Evolutionary conservation across 2,329 filamentous ascomycete genomes (phyloP), one percentile per base, ranked within the genome.

Genomic region (Aaosphaeria arxii): DNA sequence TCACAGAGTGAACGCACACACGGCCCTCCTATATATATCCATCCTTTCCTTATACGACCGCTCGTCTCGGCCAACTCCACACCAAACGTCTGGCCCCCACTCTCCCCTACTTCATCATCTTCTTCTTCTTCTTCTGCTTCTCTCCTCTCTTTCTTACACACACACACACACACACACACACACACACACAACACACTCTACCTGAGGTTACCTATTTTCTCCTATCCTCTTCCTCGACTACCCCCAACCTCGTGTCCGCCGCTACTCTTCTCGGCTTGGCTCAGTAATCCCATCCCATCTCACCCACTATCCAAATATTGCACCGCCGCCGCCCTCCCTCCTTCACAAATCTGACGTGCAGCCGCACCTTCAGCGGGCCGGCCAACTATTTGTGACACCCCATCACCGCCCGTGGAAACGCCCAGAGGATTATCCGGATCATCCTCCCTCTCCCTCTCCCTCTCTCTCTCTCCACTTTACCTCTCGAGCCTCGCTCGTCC

Each of bases 331-430:
- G 43, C 46, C 42, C 53, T 45, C 30, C 35, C 38, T 49, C 52
- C 59, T n/a, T 36, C 33, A 36, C 33, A 36, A 9, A 9, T 36
- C 33, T 63, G 53, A 61, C 61, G 54, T 66, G 62, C 63, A 64
- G 60, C 62, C 33, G 33, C 7, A 9, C n/a, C 33, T n/a, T 36
- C 9, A 9, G 56, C 63, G 62, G 63, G 52, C 63, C 64, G 62
- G 54, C 49, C 50, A 48, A 50, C n/a, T 54, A 48, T 58, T 61
- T 63, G 64, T 64, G 59, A 60, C 56, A 65, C 64, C 59, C 13
- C 53, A 55, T 49, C 51, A 52, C 33, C 33, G 9, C n/a, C 33
- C 33, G 9, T 36, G 9, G 9, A 9, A 9, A 9, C 33, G 58
- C 51, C 58, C 58, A 58, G 53, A 54, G 42, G 42, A 54, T 59